Conservation (phyloP, 2,329 filamentous ascomycete genomes). For the Neophaeococcomyces mojaviensis region DNA sequence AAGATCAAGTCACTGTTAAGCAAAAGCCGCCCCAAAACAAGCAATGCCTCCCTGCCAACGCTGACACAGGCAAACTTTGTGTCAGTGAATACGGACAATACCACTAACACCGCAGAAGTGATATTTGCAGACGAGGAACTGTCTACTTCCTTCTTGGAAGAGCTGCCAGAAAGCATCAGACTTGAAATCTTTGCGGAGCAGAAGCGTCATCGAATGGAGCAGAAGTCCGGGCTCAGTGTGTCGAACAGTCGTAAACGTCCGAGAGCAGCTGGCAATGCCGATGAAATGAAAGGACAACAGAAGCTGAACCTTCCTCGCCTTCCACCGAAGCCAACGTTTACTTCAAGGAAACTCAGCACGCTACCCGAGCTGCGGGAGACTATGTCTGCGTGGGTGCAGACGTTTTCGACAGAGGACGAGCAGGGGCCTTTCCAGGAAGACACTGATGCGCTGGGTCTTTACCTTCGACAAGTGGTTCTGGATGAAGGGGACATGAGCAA, state of each 20-base stretch:
- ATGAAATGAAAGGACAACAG: slow-evolving; percentile 28
- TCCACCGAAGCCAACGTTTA: slow-evolving; percentile 53
- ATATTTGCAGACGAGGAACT: slow-evolving; percentile 34
- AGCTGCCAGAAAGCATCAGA: slow-evolving; percentile 73
- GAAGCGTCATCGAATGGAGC: slow-evolving; percentile 52
- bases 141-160: slow-evolving; percentile 68
- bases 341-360: slow-evolving; percentile 47
- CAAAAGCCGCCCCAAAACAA: slow-evolving; percentile 43
- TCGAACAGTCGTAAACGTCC: slow-evolving; percentile 24
- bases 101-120: slow-evolving; percentile 21
- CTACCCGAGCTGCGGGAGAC: slow-evolving; percentile 64
- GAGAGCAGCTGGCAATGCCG: slow-evolving; percentile 15
- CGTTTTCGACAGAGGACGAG: slow-evolving; percentile 66
- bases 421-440: slow-evolving; percentile 79
- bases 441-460: slow-evolving; percentile 64
- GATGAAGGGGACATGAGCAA: slow-evolving; percentile 76
- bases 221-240: slow-evolving; percentile 45
- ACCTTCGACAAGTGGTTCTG: slow-evolving; percentile 61
- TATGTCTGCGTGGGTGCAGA: slow-evolving; percentile 66
- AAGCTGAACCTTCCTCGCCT: slow-evolving; percentile 42
- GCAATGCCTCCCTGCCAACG: slow-evolving; percentile 49
- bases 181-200: slow-evolving; percentile 72
- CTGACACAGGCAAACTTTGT: slow-evolving; percentile 70
- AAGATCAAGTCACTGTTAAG: slow-evolving; percentile 30
- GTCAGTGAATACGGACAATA: slow-evolving; percentile 21